Base-by-base conservation (phyloP, 768 basidiomycete genomes). In the Fibroporia radiculosa region DNA sequence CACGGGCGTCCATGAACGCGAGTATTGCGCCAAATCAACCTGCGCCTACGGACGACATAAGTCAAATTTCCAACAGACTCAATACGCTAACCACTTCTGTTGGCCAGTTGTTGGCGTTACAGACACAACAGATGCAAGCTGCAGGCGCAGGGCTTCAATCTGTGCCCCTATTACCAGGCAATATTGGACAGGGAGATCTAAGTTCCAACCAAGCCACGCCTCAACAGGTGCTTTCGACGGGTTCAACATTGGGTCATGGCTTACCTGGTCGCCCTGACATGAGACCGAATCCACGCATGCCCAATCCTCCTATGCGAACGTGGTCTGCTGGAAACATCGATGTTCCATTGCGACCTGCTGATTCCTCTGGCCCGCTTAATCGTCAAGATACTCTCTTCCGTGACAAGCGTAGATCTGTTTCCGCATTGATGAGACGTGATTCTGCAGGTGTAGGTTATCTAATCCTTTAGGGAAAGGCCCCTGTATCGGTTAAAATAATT, bases 321-420 rank as follows among this genome's bases (percentile, higher is more conserved):
- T 92, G 88, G 88, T 89, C 89, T 44, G 78, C 84, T 29, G 87
- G 88, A 27, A 83, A 74, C 34, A 66, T 90, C 13, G 88, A 92
- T 54, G 64, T 90, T 44, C 81, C 84, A 7, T 59, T 81, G 52
- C 75, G 85, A 32, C 62, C 74, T 38, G 63, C 75, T 37, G 73
- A 61, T 26, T 44, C 63, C 33, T 42, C 58, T 26, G 55, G 44
- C 16, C 47, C 57, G 3, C 48, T 72, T 11, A 66, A 63, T 24
- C 66, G 73, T 20, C 63, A 60, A 35, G 69, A 68, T 41, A 65
- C 68, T 46, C 53, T 69, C 26, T 60, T 67, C 35, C 72, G 80
- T 39, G 81, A 84, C 63, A 88, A 89, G 63, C 80, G 87, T 52
- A 78, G 87, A 44, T 89, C 86, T 45, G 77, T 83, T 28, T 73